Evolutionary conservation across 2,329 filamentous ascomycete genomes (phyloP).

Genomic region (Aureobasidium sp.): DNA sequence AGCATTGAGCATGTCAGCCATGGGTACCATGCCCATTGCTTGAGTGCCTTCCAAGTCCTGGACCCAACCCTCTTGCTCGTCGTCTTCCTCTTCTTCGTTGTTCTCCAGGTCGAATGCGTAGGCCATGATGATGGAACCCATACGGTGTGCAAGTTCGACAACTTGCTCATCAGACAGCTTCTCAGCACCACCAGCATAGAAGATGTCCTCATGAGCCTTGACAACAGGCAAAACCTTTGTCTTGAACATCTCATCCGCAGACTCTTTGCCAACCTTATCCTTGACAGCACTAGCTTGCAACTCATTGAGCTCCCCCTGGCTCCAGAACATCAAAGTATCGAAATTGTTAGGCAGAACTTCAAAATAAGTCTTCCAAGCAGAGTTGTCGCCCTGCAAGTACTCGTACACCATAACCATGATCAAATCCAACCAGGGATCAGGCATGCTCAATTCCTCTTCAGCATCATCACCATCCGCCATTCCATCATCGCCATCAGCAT

Average conservation of each 20-base stretch:
- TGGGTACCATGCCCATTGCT: constrained; percentile 77
- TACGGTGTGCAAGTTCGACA: constrained; percentile 57
- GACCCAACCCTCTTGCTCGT: constrained; percentile 44
- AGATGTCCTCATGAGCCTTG: constrained; percentile 46
- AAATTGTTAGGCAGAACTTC: constrained; percentile 62
- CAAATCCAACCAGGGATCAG: constrained; percentile 44
- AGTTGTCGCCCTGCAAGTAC: constrained; percentile 48
- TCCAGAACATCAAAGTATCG: constrained; percentile 89
- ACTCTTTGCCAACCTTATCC: constrained; percentile 64
- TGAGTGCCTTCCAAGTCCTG: constrained; percentile 40
- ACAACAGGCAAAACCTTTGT: constrained; percentile 46
- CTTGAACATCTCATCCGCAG: constrained; percentile 62
- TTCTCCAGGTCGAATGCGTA: constrained; percentile 79
- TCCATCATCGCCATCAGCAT: neutral
- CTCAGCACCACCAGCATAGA: constrained; percentile 33
- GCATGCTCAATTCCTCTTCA: constrained; percentile 26
- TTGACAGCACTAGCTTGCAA: constrained; percentile 72
- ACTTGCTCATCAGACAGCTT: constrained; percentile 38
- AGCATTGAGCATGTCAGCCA: constrained; percentile 84
- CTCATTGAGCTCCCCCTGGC: constrained; percentile 55
- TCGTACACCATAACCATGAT: constrained; percentile 81
- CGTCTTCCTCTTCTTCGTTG: constrained; percentile 41
- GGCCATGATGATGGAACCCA: constrained; percentile 85
- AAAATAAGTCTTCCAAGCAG: constrained; percentile 71
- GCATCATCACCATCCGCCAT: constrained; percentile 6